Conservation (phyloP, 2,329 filamentous ascomycete species). For the Aspergillus clavatus region DNA sequence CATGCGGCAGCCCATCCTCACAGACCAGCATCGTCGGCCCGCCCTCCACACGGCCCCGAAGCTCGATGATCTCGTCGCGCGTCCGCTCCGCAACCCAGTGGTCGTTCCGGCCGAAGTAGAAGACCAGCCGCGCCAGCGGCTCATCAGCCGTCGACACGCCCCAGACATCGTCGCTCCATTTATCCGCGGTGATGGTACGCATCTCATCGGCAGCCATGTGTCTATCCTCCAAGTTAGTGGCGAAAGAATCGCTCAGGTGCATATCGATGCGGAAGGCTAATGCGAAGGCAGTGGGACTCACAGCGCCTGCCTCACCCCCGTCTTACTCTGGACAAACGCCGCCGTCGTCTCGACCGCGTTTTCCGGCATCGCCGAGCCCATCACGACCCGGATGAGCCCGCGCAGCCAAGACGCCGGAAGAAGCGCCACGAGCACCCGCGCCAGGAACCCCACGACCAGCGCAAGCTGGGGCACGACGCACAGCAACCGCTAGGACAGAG, state of each 20-base stretch:
- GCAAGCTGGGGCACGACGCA: conserved; percentile 37
- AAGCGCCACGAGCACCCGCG: conserved; percentile 39
- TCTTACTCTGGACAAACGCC: conserved; percentile 45
- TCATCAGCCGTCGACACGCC: conserved; percentile 38
- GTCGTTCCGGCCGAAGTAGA: conserved; percentile 57
- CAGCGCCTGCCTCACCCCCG: conserved; percentile 53
- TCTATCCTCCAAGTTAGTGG: conserved; percentile 24
- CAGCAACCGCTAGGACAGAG: conserved; percentile 29
- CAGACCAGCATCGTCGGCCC: conserved; percentile 54
- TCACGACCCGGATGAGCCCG: conserved; percentile 39
- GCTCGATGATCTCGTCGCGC: conserved; percentile 50
- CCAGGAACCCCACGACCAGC: conserved; percentile 34
- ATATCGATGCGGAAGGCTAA: neutral
- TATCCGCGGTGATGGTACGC: conserved; percentile 50
- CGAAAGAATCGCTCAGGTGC: neutral
- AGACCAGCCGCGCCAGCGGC: conserved; percentile 46
- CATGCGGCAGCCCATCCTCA: conserved; percentile 52
- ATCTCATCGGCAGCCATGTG: conserved; percentile 58
- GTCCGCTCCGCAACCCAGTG: conserved; percentile 59
- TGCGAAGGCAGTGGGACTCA: conserved; percentile 23
- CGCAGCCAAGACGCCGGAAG: conserved; percentile 40
- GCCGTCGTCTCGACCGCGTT: conserved; percentile 47
- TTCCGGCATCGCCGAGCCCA: conserved; percentile 34
- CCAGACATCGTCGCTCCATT: conserved; percentile 58
- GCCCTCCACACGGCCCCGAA: conserved; percentile 32